phyloP scores from a whole-genome alignment of 2,329 filamentous ascomycete genomes.

The Sclerotinia nivalis region DNA sequence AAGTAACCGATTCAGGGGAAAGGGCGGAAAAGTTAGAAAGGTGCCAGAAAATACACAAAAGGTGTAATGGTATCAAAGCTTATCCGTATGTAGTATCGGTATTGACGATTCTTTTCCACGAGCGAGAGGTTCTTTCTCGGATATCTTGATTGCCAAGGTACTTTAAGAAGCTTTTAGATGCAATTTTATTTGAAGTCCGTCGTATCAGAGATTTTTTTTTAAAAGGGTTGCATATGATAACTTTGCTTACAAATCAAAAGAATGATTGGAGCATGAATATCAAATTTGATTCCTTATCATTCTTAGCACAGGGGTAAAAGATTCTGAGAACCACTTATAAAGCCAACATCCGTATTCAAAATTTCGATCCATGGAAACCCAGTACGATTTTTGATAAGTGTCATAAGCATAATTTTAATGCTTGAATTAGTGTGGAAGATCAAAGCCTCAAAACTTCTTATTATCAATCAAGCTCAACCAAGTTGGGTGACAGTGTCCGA shows the following conservation, averaged over 20 bases:
- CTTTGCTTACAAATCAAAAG: neutral
- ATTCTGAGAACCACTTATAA: conserved; percentile 2
- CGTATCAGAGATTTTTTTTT: neutral
- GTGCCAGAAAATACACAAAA: neutral
- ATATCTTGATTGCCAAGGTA: neutral
- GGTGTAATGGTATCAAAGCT: neutral
- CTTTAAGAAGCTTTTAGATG: neutral
- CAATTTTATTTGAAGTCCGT: neutral
- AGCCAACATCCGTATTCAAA: conserved; percentile 14
- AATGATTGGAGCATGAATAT: neutral
- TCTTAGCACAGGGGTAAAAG: conserved; percentile 6
- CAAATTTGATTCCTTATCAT: neutral
- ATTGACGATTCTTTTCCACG: neutral
- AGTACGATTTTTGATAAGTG: conserved; percentile 2
- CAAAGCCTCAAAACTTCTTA: neutral
- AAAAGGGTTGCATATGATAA: neutral
- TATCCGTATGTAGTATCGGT: neutral
- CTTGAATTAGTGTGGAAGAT: conserved; percentile 10
- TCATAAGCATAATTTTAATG: conserved; percentile 18
- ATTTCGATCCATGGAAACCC: conserved; percentile 4
- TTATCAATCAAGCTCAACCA: conserved; percentile 8
- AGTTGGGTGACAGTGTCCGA: neutral
- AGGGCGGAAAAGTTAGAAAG: neutral
- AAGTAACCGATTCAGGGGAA: conserved; percentile 6
- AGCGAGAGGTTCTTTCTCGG: neutral